A percentile compares a stretch with the other conserved stretches of the same genome.
Conservation (phyloP, 208 protist genomes). For the Leishmania tropica region DNA sequence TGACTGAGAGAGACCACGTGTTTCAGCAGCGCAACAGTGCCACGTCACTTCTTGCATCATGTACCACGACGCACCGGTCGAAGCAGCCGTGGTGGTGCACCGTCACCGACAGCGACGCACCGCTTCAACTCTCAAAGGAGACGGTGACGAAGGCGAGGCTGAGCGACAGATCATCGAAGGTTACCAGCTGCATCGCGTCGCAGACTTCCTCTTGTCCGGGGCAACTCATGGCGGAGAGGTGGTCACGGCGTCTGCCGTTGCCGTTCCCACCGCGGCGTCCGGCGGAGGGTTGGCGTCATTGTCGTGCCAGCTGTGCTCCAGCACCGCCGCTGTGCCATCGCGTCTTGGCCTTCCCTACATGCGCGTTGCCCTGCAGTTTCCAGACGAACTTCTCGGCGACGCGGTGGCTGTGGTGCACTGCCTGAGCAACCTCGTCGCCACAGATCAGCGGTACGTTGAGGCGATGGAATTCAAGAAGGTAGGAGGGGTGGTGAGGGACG, state of each 20-base stretch:
- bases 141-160: background rate
- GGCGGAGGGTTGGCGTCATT: background rate
- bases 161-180: conserved; percentile 14
- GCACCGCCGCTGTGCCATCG: background rate
- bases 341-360: conserved; percentile 1
- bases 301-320: background rate
- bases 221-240: background rate
- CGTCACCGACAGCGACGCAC: conserved; percentile 27
- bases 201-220: conserved; percentile 29
- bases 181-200: conserved; percentile 36
- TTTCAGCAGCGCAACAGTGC: background rate
- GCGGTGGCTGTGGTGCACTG: conserved; percentile 55
- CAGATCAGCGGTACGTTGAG: conserved; percentile 35
- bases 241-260: background rate
- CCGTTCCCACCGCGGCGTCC: background rate
- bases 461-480: conserved; percentile 12
- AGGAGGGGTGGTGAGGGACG: background rate
- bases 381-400: conserved; percentile 84
- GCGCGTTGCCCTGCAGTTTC: conserved; percentile 88
- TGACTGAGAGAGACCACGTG: background rate
- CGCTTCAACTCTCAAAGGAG: background rate
- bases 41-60: conserved; percentile 24
- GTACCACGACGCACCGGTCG: conserved; percentile 77
- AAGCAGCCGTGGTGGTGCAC: conserved; percentile 49
- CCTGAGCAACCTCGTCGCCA: conserved; percentile 46